A percentile compares a stretch with the other conserved stretches of the same genome.
Evolutionary conservation across 1,139 yeast species (phyloP).

Genomic region (Schwanniomyces etchellsii): DNA sequence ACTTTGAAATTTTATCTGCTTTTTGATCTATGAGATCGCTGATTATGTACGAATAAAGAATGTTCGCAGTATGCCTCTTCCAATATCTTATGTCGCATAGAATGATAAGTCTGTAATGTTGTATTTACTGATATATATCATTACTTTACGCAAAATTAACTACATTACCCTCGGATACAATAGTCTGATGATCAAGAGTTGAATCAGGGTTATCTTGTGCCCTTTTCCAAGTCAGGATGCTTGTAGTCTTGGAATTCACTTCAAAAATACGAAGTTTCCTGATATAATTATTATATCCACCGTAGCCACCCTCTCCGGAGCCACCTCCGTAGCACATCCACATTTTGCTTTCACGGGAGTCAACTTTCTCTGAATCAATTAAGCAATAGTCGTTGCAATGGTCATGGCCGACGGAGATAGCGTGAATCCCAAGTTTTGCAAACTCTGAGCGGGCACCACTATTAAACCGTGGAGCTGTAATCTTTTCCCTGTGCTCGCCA

Average conservation of each 20-base stretch:
- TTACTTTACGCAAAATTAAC: slow-evolving; percentile 2
- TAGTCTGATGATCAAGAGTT: slow-evolving; percentile 50
- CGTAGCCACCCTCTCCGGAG: slow-evolving; percentile 91
- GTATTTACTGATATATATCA: too few relatives aligned
- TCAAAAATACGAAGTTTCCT: slow-evolving; percentile 73
- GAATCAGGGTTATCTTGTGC: slow-evolving; percentile 47
- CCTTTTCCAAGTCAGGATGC: slow-evolving; percentile 72
- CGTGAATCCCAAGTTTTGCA: slow-evolving; percentile 59
- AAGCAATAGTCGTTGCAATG: slow-evolving; percentile 91
- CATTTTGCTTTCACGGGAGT: slow-evolving; percentile 34
- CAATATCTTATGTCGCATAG: too few relatives aligned
- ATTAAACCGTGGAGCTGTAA: slow-evolving; percentile 72
- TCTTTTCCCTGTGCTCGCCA: slow-evolving; percentile 65
- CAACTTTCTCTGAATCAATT: slow-evolving; percentile 29
- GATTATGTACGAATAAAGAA: too few relatives aligned
- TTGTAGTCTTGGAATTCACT: slow-evolving; percentile 46
- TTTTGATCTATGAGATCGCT: too few relatives aligned
- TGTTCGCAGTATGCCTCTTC: too few relatives aligned
- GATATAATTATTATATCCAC: slow-evolving; percentile 80
- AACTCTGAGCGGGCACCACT: slow-evolving; percentile 58
- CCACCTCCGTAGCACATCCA: slow-evolving; percentile 97
- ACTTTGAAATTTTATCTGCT: too few relatives aligned
- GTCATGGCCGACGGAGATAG: slow-evolving; percentile 85
- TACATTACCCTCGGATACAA: slow-evolving; percentile 15
- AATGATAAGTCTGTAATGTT: too few relatives aligned